These are phyloP conservation scores for Mycena rosella DNA, from an alignment of 768 basidiomycete species.

Conservation along the genomic window DNA sequence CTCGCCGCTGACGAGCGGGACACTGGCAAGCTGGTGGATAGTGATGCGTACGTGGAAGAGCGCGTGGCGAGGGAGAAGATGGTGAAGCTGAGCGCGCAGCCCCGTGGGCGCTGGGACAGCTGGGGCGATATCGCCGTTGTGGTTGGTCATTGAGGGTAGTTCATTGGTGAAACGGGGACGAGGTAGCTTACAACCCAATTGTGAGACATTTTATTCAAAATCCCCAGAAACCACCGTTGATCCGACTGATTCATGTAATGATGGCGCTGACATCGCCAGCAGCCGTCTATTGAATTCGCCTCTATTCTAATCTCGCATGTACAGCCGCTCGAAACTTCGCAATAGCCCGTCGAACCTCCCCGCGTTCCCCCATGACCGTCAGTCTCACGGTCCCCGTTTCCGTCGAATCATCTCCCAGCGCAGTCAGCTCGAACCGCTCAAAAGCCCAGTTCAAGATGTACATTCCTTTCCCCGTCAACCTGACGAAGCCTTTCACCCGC, in stretches of 20 bases:
- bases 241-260: too few species aligned
- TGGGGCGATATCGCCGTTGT: background rate
- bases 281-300: too few species aligned
- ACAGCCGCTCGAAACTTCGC: constrained; percentile 65
- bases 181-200: too few species aligned
- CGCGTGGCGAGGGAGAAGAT: constrained; percentile 74
- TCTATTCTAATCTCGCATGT: constrained; percentile 49
- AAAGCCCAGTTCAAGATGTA: constrained; percentile 95
- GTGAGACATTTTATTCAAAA: too few species aligned
- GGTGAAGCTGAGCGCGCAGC: constrained; percentile 68
- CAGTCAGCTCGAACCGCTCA: constrained; percentile 78
- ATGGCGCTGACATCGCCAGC: too few species aligned
- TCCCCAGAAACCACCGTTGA: too few species aligned
- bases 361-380: constrained; percentile 94
- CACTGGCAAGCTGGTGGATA: constrained; percentile 78
- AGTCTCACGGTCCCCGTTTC: constrained; percentile 62
- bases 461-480: constrained; percentile 54
- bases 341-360: constrained; percentile 76
- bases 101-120: constrained; percentile 7
- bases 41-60: constrained; percentile 72
- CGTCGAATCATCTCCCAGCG: constrained; percentile 43
- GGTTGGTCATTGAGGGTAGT: background rate
- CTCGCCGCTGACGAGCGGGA: constrained; percentile 79
- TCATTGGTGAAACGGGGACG: background rate
- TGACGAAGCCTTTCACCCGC: constrained; percentile 90